These are phyloP conservation scores for Aspergillus cristatus DNA, from an alignment of 495 filamentous ascomycete species.

Conservation along the genomic window DNA sequence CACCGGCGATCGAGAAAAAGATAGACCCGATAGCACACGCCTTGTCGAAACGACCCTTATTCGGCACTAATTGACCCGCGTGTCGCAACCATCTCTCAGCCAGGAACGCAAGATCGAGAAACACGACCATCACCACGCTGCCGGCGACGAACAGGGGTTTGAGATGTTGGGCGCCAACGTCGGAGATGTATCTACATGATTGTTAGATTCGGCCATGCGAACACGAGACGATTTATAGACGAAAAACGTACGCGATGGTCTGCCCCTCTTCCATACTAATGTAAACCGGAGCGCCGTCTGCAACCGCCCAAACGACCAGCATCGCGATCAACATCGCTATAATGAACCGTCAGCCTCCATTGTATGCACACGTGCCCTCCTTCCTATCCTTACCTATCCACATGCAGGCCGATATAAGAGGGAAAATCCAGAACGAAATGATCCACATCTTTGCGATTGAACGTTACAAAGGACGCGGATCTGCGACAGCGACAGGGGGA, in stretches of 20 bases:
- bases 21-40: conserved; percentile 59
- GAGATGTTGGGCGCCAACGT: conserved; percentile 63
- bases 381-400: conserved; percentile 78
- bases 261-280: conserved; percentile 55
- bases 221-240: conserved; percentile 2
- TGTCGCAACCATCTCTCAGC: conserved; percentile 79
- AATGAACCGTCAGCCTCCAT: background rate
- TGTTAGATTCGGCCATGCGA: background rate
- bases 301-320: conserved; percentile 56
- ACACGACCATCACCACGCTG: conserved; percentile 67
- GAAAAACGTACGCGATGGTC: conserved; percentile 57
- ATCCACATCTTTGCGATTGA: conserved; percentile 33
- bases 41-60: conserved; percentile 60
- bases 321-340: conserved; percentile 58
- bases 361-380: no score
- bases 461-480: no score
- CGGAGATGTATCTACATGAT: conserved; percentile 50
- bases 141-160: conserved; percentile 87
- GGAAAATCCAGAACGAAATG: conserved; percentile 63
- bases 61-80: conserved; percentile 59
- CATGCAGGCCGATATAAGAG: conserved; percentile 65
- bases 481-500: no score
- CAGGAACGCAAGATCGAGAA: conserved; percentile 73
- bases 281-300: conserved; percentile 52
- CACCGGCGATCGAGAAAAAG: conserved; percentile 65